Conservation (phyloP, 805 yeast genomes). For the Dipodascopsis uninucleata region DNA sequence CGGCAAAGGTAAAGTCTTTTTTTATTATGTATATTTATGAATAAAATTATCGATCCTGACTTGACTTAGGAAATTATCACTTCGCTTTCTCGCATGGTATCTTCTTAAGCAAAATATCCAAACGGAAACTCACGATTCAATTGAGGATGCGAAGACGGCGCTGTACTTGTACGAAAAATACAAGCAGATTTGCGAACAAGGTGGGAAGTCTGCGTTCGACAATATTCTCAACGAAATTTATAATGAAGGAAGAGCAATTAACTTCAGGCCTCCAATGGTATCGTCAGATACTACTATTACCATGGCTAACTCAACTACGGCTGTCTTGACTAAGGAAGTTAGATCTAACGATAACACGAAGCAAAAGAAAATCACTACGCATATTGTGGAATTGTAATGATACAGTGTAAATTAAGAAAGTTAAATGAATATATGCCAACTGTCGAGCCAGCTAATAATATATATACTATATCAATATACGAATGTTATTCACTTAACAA, state of each 20-base stretch:
- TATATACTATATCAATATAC: not conserved
- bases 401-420: too few species aligned
- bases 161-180: conserved; percentile 70
- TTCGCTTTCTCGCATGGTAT: conserved; percentile 81
- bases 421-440: not conserved
- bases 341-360: conserved; percentile 1
- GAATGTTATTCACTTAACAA: too few species aligned
- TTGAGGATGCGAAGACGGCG: conserved; percentile 92
- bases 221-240: conserved; percentile 62
- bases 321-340: conserved; percentile 2
- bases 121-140: conserved; percentile 91
- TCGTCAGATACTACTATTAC: conserved; percentile 9
- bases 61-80: conserved; percentile 51
- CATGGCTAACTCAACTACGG: not conserved
- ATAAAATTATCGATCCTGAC: not conserved
- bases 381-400: conserved; percentile 8
- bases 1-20: conserved; percentile 48
- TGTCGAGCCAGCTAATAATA: not conserved
- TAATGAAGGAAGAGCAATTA: conserved; percentile 38
- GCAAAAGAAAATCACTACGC: conserved; percentile 1
- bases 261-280: conserved; percentile 39
- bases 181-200: conserved; percentile 54
- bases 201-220: conserved; percentile 49
- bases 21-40: not conserved
- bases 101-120: conserved; percentile 75